phyloP scores from a whole-genome alignment of 2,329 filamentous ascomycete genomes.

The Cladosporium sp. region DNA sequence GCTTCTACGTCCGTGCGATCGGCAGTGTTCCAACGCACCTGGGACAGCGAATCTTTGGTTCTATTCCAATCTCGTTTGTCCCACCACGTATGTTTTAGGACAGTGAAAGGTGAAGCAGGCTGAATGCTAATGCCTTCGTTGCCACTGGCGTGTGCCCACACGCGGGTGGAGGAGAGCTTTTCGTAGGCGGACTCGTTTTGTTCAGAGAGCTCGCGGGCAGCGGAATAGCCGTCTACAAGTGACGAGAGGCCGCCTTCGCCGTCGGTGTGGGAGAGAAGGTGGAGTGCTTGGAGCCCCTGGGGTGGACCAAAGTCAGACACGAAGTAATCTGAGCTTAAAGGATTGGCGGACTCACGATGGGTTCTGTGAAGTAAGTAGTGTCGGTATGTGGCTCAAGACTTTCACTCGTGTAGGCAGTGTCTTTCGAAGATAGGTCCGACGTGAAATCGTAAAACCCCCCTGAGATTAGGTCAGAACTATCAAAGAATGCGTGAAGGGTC shows the following conservation, averaged over 20 bases:
- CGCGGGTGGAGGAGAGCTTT: slow-evolving; percentile 51
- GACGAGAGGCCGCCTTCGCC: slow-evolving; percentile 70
- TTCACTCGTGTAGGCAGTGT: slow-evolving; percentile 69
- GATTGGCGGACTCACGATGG: slow-evolving; percentile 32
- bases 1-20: slow-evolving; percentile 69
- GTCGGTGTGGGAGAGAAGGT: slow-evolving; percentile 75
- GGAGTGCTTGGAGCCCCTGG: slow-evolving; percentile 86
- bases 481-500: neutral
- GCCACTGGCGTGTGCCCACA: slow-evolving; percentile 81
- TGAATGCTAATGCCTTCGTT: slow-evolving; percentile 79
- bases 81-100: slow-evolving; percentile 50
- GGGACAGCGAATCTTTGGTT: slow-evolving; percentile 39
- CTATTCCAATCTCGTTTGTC: too few species aligned
- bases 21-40: slow-evolving; percentile 90
- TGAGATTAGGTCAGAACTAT: slow-evolving; percentile 17
- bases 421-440: slow-evolving; percentile 76
- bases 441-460: slow-evolving; percentile 81
- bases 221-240: slow-evolving; percentile 81
- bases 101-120: slow-evolving; percentile 65
- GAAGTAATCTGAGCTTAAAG: too few species aligned
- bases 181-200: slow-evolving; percentile 56
- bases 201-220: slow-evolving; percentile 56
- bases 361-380: slow-evolving; percentile 93
- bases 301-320: too few species aligned
- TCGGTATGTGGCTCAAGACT: slow-evolving; percentile 85